phyloP scores from a whole-genome alignment of 768 basidiomycete species.

The Tremella fuciformis region DNA sequence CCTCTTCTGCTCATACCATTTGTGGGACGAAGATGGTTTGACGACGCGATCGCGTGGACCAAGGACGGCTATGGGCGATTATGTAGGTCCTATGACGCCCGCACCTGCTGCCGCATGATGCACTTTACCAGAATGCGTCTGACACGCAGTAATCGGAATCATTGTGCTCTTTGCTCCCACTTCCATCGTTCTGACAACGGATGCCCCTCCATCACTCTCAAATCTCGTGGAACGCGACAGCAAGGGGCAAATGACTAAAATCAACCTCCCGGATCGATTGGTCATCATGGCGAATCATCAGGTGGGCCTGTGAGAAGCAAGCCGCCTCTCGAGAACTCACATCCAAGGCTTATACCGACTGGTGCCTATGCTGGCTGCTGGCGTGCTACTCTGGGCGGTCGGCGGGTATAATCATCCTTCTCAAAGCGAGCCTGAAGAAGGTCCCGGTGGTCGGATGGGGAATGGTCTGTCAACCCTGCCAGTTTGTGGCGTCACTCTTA shows the following conservation, averaged over 20 bases:
- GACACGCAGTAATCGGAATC: slow-evolving; percentile 41
- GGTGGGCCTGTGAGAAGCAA: neutral
- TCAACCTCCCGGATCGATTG: slow-evolving; percentile 73
- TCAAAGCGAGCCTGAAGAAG: slow-evolving; percentile 86
- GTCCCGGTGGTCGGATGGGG: slow-evolving; percentile 88
- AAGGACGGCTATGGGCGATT: slow-evolving; percentile 78
- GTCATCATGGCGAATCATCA: slow-evolving; percentile 89
- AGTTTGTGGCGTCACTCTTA: neutral
- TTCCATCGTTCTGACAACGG: slow-evolving; percentile 46
- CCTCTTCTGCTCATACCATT: slow-evolving; percentile 67
- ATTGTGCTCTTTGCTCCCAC: slow-evolving; percentile 42
- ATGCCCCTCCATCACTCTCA: slow-evolving; percentile 51
- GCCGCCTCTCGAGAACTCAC: too few relatives aligned
- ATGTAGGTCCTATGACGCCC: slow-evolving; percentile 51
- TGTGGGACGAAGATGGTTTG: slow-evolving; percentile 60
- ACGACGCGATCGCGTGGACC: slow-evolving; percentile 70
- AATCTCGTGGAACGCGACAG: slow-evolving; percentile 60
- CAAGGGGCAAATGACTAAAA: slow-evolving; percentile 59
- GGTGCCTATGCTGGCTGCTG: slow-evolving; percentile 67
- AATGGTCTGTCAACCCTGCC: slow-evolving; percentile 40
- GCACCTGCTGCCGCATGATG: neutral
- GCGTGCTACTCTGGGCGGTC: slow-evolving; percentile 39
- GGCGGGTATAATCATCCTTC: slow-evolving; percentile 80
- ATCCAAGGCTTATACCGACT: slow-evolving; percentile 50
- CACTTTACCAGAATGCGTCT: neutral